Conservation (phyloP, 371 early-diverging fungal genomes). For the Cokeromyces recurvatus region DNA sequence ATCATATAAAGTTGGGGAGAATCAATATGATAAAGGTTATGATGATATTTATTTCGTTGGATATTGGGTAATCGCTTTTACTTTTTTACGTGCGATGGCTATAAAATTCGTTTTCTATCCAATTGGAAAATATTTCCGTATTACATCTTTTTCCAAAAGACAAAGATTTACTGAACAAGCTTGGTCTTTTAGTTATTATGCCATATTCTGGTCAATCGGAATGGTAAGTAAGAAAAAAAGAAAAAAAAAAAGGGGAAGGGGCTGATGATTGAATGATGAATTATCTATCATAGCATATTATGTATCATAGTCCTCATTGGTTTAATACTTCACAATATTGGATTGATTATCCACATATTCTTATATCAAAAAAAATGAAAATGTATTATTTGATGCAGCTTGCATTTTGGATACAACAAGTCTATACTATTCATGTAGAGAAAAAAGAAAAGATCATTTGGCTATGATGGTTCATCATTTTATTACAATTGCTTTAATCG, state of each 20-base stretch:
- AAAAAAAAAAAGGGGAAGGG: background rate
- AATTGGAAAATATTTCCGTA: conserved; percentile 45
- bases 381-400: conserved; percentile 75
- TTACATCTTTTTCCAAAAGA: conserved; percentile 44
- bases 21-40: conserved; percentile 39
- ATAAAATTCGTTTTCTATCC: conserved; percentile 63
- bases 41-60: conserved; percentile 57
- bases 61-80: conserved; percentile 68
- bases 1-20: conserved; percentile 3
- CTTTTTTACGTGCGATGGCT: conserved; percentile 56
- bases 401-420: conserved; percentile 80
- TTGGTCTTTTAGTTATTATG: conserved; percentile 51
- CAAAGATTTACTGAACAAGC: conserved; percentile 68
- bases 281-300: conserved; percentile 50
- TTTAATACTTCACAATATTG: conserved; percentile 63
- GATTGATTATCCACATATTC: conserved; percentile 67
- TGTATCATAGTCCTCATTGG: conserved; percentile 67
- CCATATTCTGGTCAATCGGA: conserved; percentile 57
- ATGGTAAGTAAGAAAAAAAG: conserved; percentile 40
- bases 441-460: conserved; percentile 73
- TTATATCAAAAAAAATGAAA: conserved; percentile 53
- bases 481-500: conserved; percentile 67
- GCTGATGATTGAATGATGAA: too few species aligned
- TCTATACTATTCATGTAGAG: conserved; percentile 69
- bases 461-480: conserved; percentile 82